Evolutionary conservation across 208 protist species (phyloP).

Genomic region (Leishmania turanica): DNA sequence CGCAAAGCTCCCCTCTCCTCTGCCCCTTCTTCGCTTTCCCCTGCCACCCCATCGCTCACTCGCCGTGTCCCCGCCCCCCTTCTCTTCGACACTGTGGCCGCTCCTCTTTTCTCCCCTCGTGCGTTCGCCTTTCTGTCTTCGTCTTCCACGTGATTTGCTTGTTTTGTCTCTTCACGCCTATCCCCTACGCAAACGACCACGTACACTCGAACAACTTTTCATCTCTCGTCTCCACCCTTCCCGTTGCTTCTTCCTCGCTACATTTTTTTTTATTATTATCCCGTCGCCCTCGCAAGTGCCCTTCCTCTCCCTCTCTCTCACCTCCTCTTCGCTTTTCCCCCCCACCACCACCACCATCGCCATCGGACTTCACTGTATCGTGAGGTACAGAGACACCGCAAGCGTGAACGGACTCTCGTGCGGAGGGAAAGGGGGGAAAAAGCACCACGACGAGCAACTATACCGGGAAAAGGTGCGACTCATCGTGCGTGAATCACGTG

Average conservation of each 20-base stretch:
- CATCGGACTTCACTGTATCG: not conserved
- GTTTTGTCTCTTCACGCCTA: not conserved
- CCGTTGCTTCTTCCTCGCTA: not conserved
- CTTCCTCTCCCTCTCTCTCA: not conserved
- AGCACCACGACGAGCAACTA: not conserved
- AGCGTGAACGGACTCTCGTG: not conserved
- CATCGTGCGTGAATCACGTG: too few relatives aligned
- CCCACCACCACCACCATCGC: not conserved
- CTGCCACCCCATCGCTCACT: not conserved
- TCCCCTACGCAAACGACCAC: not conserved
- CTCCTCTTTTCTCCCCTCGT: not conserved
- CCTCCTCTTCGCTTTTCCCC: not conserved
- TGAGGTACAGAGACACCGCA: not conserved
- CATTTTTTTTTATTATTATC: too few relatives aligned
- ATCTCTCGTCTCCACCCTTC: not conserved
- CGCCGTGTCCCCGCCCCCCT: not conserved
- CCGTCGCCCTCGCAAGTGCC: not conserved
- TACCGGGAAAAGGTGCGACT: not conserved
- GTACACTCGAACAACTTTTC: not conserved
- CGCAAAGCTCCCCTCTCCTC: not conserved
- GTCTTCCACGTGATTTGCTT: not conserved
- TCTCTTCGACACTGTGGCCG: not conserved
- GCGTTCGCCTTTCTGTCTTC: not conserved
- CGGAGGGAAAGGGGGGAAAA: not conserved
- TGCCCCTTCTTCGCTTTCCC: not conserved